phyloP scores from a whole-genome alignment of 1,284 basidiomycete genomes.

The Marasmius tenuissimus region DNA sequence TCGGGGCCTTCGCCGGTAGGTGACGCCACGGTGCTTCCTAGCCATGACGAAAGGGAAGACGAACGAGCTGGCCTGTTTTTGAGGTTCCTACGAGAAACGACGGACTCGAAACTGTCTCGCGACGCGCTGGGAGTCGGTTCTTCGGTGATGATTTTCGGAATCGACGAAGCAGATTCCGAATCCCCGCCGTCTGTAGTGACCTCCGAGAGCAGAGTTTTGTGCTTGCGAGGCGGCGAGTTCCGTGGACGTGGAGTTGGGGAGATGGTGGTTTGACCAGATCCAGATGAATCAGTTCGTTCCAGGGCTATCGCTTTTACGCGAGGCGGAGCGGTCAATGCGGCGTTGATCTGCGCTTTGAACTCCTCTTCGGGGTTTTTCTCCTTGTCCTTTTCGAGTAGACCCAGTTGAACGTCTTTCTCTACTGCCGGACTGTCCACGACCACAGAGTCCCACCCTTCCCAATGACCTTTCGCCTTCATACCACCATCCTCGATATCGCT shows the following conservation, averaged over 20 bases:
- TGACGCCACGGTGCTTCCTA: neutral
- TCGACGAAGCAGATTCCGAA: neutral
- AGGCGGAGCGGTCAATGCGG: neutral
- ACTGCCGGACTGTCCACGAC: conserved; percentile 8
- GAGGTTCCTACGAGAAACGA: too few relatives aligned
- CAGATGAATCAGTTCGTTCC: neutral
- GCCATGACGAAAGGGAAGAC: neutral
- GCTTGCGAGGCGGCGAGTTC: neutral
- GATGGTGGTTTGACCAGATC: conserved; percentile 2
- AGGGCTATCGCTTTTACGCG: neutral
- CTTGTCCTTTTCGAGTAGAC: neutral
- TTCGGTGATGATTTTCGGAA: conserved; percentile 6
- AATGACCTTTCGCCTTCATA: conserved; percentile 33
- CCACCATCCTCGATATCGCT: conserved; percentile 36
- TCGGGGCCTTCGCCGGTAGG: neutral
- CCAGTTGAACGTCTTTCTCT: conserved; percentile 16
- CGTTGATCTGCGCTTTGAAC: conserved; percentile 1
- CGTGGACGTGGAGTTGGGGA: neutral
- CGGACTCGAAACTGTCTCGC: neutral
- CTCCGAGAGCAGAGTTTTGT: neutral
- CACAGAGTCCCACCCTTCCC: conserved; percentile 39
- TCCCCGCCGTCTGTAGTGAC: neutral
- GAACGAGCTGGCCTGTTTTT: neutral
- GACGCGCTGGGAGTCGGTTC: conserved; percentile 1
- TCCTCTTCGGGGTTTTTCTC: neutral